These are phyloP conservation scores for Typha latifolia DNA, from an alignment of 176 grass and related monocot species.

Conservation along the genomic window DNA sequence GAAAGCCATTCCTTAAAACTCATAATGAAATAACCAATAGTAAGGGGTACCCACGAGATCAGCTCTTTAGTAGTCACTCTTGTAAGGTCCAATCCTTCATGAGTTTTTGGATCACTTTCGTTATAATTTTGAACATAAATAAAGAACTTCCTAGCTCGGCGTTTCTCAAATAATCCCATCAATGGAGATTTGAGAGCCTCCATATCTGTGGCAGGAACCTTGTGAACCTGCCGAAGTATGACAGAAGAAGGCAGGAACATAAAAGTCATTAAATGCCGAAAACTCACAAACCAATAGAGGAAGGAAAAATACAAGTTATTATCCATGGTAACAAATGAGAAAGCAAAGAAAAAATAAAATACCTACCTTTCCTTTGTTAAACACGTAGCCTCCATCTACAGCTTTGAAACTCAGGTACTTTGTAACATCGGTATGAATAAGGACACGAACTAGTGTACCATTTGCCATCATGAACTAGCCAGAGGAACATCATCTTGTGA, in stretches of 20 bases:
- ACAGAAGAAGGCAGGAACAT: not conserved
- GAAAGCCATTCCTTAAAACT: not conserved
- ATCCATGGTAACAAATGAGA: not conserved
- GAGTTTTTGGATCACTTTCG: slow-evolving; percentile 75
- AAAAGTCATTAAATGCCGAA: slow-evolving; percentile 2
- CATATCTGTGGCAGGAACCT: slow-evolving; percentile 90
- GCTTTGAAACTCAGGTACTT: slow-evolving; percentile 81
- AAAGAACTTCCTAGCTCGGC: slow-evolving; percentile 80
- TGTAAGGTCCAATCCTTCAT: slow-evolving; percentile 66
- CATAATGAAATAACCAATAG: not conserved
- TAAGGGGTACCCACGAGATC: slow-evolving; percentile 50
- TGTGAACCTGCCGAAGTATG: slow-evolving; percentile 46
- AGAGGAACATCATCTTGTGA: slow-evolving; percentile 2
- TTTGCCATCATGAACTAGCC: slow-evolving; percentile 96
- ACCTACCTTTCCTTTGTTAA: slow-evolving; percentile 98
- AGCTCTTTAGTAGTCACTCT: slow-evolving; percentile 66
- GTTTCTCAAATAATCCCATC: slow-evolving; percentile 97
- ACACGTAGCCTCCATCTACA: slow-evolving; percentile 85
- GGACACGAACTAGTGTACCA: slow-evolving; percentile 67
- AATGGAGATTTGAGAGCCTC: slow-evolving; percentile 86
- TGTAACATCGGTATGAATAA: slow-evolving; percentile 85
- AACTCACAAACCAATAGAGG: not conserved
- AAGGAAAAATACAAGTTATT: not conserved
- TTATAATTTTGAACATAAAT: slow-evolving; percentile 84
- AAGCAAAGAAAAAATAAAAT: not conserved